phyloP scores from a whole-genome alignment of 352 stramenopile species.

The Phytophthora chlamydospora region DNA sequence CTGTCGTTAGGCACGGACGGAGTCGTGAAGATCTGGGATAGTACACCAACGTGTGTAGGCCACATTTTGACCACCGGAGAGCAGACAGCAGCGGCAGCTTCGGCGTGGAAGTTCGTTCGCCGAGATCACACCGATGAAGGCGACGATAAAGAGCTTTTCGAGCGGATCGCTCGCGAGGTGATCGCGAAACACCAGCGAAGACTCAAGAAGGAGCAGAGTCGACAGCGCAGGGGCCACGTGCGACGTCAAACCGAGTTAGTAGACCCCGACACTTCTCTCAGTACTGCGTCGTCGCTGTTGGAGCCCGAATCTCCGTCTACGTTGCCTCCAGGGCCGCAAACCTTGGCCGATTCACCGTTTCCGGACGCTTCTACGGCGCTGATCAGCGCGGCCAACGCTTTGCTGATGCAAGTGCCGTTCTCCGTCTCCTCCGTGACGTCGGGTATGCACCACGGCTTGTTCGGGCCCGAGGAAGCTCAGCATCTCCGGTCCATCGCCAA shows the following conservation, averaged over 20 bases:
- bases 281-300: conserved; percentile 11
- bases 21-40: conserved; percentile 60
- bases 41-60: conserved; percentile 42
- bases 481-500: conserved; percentile 41
- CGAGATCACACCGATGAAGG: conserved; percentile 36
- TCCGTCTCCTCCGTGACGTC: conserved; percentile 48
- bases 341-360: conserved; percentile 4
- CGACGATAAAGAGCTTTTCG: conserved; percentile 37
- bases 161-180: conserved; percentile 47
- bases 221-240: conserved; percentile 21
- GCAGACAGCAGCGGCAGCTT: conserved; percentile 19
- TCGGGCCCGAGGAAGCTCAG: conserved; percentile 48
- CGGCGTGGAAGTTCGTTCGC: conserved; percentile 63
- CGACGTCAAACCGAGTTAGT: conserved; percentile 5
- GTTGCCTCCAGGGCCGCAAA: background rate
- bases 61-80: conserved; percentile 48
- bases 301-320: conserved; percentile 21
- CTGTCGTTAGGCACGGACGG: conserved; percentile 55
- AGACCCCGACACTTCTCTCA: background rate
- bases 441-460: conserved; percentile 47
- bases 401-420: conserved; percentile 41
- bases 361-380: conserved; percentile 29
- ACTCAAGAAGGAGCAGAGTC: conserved; percentile 31
- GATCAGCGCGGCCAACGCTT: conserved; percentile 24
- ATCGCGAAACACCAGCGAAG: conserved; percentile 45